Percentiles rank a stretch among this genome's conserved stretches.
Evolutionary conservation across 1,284 basidiomycete genomes (phyloP).

Genomic region (Crepidotus sp.): DNA sequence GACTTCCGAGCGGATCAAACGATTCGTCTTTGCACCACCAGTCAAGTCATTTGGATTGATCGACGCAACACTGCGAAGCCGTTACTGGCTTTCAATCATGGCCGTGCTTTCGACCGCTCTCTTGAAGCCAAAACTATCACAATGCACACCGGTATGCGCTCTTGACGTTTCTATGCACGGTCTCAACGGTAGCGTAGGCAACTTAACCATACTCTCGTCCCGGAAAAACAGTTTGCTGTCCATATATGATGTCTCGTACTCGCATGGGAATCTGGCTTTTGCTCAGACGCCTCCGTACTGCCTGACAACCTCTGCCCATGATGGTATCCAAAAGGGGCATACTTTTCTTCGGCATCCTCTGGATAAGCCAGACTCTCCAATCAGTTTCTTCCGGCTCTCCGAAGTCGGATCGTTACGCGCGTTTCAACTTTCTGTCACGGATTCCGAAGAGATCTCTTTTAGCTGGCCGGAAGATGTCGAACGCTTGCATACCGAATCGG

Average conservation of each 20-base stretch:
- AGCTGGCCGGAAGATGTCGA: slow-evolving; percentile 36
- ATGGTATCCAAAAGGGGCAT: slow-evolving; percentile 35
- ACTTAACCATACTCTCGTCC: slow-evolving; percentile 48
- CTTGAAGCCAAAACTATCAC: slow-evolving; percentile 36
- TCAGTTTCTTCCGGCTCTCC: slow-evolving; percentile 40
- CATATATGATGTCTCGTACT: slow-evolving; percentile 49
- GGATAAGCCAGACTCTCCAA: slow-evolving; percentile 19
- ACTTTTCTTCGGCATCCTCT: slow-evolving; percentile 33
- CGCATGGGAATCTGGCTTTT: slow-evolving; percentile 33
- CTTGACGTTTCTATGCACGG: slow-evolving; percentile 6
- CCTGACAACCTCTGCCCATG: slow-evolving; percentile 28
- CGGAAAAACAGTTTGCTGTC: slow-evolving; percentile 48
- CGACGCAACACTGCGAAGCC: slow-evolving; percentile 45
- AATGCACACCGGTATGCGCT: slow-evolving; percentile 29
- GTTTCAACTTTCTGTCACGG: slow-evolving; percentile 29
- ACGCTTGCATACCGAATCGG: slow-evolving; percentile 26
- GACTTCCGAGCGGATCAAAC: slow-evolving; percentile 33
- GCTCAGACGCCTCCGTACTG: slow-evolving; percentile 37
- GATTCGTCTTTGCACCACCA: slow-evolving; percentile 48
- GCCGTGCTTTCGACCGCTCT: slow-evolving; percentile 50
- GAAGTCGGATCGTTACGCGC: slow-evolving; percentile 29
- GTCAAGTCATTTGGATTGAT: slow-evolving; percentile 60
- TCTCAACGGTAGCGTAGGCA: slow-evolving; percentile 23
- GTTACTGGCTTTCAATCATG: slow-evolving; percentile 52
- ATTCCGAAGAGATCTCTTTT: slow-evolving; percentile 5